These are phyloP conservation scores for Cucurbitaria berberidis DNA, from an alignment of 2,329 filamentous ascomycete species.

Conservation along the genomic window DNA sequence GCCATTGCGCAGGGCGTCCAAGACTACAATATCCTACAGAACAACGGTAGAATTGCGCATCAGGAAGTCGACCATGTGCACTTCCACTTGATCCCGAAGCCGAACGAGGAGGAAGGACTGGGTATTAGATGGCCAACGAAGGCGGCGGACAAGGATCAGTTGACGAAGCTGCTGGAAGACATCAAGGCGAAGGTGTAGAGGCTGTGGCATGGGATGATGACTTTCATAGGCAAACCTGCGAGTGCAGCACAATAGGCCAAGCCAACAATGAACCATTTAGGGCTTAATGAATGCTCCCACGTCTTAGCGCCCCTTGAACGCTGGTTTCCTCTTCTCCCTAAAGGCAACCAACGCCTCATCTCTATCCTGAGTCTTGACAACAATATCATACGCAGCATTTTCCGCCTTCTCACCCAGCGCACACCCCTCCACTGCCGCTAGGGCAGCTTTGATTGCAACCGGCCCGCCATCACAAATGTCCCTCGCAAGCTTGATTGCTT, in stretches of 20 bases:
- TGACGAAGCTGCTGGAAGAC: slow-evolving; percentile 81
- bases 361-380: slow-evolving; percentile 83
- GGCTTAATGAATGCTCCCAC: background rate
- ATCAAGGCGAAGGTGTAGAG: slow-evolving; percentile 85
- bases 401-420: slow-evolving; percentile 74
- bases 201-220: slow-evolving; percentile 11
- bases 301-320: slow-evolving; percentile 63
- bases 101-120: slow-evolving; percentile 80
- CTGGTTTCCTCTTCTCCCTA: slow-evolving; percentile 73
- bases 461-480: slow-evolving; percentile 92
- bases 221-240: background rate
- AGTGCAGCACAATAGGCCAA: background rate
- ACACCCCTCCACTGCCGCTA: slow-evolving; percentile 77
- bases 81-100: slow-evolving; percentile 98
- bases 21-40: slow-evolving; percentile 95
- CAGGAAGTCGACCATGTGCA: slow-evolving; percentile 94
- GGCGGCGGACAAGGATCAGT: slow-evolving; percentile 76
- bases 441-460: slow-evolving; percentile 77
- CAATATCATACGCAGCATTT: slow-evolving; percentile 82
- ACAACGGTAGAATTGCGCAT: slow-evolving; percentile 91
- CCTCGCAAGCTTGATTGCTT: slow-evolving; percentile 77
- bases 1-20: slow-evolving; percentile 74
- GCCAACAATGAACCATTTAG: background rate
- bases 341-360: slow-evolving; percentile 90
- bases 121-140: slow-evolving; percentile 80